phyloP scores from a whole-genome alignment of 148 eudicot species.

The Fagopyrum esculentum region DNA sequence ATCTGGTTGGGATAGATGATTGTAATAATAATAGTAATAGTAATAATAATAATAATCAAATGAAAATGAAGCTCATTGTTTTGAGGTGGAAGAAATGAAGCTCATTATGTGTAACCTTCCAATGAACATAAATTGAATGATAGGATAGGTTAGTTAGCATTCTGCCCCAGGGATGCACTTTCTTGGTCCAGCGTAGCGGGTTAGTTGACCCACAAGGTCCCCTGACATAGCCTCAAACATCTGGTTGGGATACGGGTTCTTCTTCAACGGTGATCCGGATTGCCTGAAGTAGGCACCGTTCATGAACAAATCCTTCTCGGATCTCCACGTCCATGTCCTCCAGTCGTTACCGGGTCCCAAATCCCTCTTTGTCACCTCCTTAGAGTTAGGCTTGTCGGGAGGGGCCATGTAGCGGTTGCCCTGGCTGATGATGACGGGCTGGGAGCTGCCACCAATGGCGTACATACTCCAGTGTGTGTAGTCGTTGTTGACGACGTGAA shows the following conservation, averaged over 20 bases:
- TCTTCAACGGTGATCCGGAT: conserved; percentile 26
- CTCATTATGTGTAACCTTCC: neutral
- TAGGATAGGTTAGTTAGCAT: conserved; percentile 23
- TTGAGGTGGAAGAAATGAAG: too few species aligned
- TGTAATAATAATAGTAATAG: neutral
- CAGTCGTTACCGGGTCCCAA: conserved; percentile 20
- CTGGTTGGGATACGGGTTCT: neutral
- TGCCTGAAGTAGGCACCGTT: conserved; percentile 50
- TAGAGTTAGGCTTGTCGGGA: conserved; percentile 22
- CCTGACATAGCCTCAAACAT: conserved; percentile 25
- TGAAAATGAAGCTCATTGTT: too few species aligned
- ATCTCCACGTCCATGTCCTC: conserved; percentile 48
- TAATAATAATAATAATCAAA: too few species aligned
- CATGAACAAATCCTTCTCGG: conserved; percentile 34
- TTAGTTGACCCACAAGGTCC: conserved; percentile 18
- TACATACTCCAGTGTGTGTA: conserved; percentile 76
- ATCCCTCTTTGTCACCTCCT: conserved; percentile 53
- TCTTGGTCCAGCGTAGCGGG: conserved; percentile 39
- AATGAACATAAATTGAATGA: neutral
- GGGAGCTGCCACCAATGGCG: conserved; percentile 61
- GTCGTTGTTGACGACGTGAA: conserved; percentile 73
- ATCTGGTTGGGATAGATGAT: too few species aligned
- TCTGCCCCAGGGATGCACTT: conserved; percentile 23
- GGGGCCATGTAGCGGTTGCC: conserved; percentile 72
- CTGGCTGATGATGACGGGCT: conserved; percentile 58